These are phyloP conservation scores for Trifolium subterraneum DNA, from an alignment of 306 rosid genomes.

Conservation along the genomic window DNA sequence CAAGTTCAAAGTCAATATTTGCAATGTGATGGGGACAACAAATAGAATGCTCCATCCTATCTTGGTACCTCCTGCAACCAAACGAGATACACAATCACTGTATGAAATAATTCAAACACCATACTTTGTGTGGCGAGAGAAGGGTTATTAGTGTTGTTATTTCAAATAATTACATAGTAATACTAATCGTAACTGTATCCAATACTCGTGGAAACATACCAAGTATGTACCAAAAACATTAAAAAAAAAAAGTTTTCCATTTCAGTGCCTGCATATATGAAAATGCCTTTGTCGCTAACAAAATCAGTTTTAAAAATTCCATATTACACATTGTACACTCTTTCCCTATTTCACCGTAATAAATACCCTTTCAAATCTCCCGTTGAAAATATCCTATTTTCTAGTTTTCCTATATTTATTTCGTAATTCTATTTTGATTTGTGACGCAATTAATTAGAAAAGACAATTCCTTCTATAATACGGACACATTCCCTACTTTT, in stretches of 20 bases:
- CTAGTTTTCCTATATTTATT: no score
- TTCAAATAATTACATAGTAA: neutral
- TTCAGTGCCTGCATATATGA: no score
- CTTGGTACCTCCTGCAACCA: constrained; percentile 63
- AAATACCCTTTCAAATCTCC: neutral
- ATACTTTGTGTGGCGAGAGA: neutral
- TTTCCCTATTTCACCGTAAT: no score
- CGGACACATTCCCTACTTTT: neutral
- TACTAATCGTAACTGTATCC: neutral
- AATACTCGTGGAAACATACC: neutral
- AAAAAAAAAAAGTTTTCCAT: no score
- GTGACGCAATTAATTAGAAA: neutral
- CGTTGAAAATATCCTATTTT: no score
- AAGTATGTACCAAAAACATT: neutral
- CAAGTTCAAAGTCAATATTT: constrained; percentile 56
- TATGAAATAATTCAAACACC: neutral
- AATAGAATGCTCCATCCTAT: constrained; percentile 52
- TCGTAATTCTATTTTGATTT: no score
- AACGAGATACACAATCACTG: constrained; percentile 5
- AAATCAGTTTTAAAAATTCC: no score
- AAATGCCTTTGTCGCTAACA: neutral
- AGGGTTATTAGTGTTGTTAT: neutral
- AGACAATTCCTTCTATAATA: neutral
- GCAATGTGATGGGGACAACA: constrained; percentile 42
- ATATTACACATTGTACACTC: no score